Conservation (phyloP, 202 grass and related monocot species). For the Dendrocalamus latiflorus region DNA sequence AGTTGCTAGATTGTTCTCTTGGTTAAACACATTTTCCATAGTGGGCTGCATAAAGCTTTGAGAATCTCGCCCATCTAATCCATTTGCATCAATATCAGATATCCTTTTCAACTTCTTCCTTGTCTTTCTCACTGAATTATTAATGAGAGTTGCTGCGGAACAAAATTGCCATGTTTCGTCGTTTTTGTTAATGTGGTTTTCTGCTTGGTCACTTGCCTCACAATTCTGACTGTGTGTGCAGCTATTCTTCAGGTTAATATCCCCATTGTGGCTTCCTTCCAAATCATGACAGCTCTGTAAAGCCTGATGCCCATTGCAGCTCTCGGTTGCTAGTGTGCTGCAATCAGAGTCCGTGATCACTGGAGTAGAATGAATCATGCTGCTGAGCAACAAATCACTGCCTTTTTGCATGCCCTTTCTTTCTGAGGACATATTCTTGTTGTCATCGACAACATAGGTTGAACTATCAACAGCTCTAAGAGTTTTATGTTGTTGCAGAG, state of each 20-base stretch:
- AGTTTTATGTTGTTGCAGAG: slow-evolving; percentile 60
- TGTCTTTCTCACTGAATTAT: slow-evolving; percentile 50
- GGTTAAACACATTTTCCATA: slow-evolving; percentile 21
- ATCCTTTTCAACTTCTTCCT: slow-evolving; percentile 65
- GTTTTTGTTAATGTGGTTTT: slow-evolving; percentile 8
- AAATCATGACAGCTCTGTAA: slow-evolving; percentile 38
- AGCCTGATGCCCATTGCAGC: slow-evolving; percentile 23
- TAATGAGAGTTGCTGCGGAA: slow-evolving; percentile 28
- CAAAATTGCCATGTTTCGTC: not conserved
- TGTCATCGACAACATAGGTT: slow-evolving; percentile 54
- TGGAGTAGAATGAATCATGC: slow-evolving; percentile 29
- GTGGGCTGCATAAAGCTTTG: slow-evolving; percentile 18
- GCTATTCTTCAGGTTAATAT: slow-evolving; percentile 28
- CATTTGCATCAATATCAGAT: slow-evolving; percentile 47
- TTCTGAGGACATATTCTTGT: slow-evolving; percentile 29
- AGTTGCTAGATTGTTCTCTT: slow-evolving; percentile 12
- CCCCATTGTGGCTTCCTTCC: slow-evolving; percentile 15
- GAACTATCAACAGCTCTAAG: slow-evolving; percentile 67
- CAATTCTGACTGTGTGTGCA: slow-evolving; percentile 26
- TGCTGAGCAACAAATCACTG: slow-evolving; percentile 23
- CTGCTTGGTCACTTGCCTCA: slow-evolving; percentile 16
- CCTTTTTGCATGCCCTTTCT: slow-evolving; percentile 40
- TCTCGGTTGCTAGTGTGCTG: slow-evolving; percentile 39
- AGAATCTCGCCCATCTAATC: slow-evolving; percentile 34
- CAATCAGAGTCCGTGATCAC: slow-evolving; percentile 47